Evolutionary conservation across 805 yeast genomes (phyloP), one percentile per base, ranked within the genome.

Genomic region (Wickerhamomyces rabaulensis): DNA sequence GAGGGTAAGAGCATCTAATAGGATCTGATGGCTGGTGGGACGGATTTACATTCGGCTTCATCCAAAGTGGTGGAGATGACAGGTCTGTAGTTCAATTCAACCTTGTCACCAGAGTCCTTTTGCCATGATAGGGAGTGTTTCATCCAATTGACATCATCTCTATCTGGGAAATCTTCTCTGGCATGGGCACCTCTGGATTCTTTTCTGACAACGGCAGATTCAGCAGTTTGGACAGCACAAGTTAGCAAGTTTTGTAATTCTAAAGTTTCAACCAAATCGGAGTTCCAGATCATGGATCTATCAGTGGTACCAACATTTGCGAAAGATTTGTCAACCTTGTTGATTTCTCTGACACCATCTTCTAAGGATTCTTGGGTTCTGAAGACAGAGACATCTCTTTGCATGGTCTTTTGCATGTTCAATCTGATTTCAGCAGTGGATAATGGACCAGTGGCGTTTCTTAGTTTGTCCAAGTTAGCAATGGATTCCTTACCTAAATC

Each of bases 161-260:
- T 89, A 53, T 81, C 83, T 63, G 96, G 97, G 75, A 71, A 91
- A 70, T 92, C 99, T 71, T 92, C 99, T 77, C 98, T 86, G 49
- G 99, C 97, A 66, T 92, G 99, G 42, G 99, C 98, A 75, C 99
- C 99, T 77, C 99, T 88, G 35, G 97, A 90, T 75, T 92, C 99
- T 63, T 77, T 84, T 78, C 99, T 88, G 47, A 89, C 95, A 52
- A 94, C 90, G 44, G 99, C 99, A 52, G 95, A 80, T 55, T 73
- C 74, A 29, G 98, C 98, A 44, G 97, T 91, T 77, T 94, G 99
- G 54, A 84, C 82, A 52, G 98, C 98, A 77, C 97, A 89, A 43
- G 98, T 91, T 68, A 92, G 78, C 77, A 92, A 79, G 83, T 92
- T 92, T 71, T 91, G 97, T 67, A 92, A 78, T 72, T 92, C 99